Conservation (phyloP, 2,329 filamentous ascomycete genomes). For the Corniculantispora saksenae region DNA sequence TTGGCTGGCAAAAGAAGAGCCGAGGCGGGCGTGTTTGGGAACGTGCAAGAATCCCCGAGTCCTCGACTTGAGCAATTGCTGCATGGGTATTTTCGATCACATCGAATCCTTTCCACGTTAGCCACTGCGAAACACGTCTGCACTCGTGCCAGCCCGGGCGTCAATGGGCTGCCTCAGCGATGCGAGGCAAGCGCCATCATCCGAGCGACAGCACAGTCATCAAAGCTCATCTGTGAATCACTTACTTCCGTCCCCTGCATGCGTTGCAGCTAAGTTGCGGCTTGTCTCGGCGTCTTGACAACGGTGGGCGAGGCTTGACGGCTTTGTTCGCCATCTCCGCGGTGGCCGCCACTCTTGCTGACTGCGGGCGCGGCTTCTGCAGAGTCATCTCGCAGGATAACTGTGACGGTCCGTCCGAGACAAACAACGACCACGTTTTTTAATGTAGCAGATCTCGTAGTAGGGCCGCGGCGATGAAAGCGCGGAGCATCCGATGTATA, state of each 20-base stretch:
- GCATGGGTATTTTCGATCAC: constrained; percentile 29
- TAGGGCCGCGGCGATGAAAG: constrained; percentile 43
- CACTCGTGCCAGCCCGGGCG: too few species aligned
- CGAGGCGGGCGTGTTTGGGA: constrained; percentile 16
- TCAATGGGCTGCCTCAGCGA: too few species aligned
- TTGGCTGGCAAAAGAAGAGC: background rate
- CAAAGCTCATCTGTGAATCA: background rate
- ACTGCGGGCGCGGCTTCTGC: background rate
- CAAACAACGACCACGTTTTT: background rate
- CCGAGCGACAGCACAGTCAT: too few species aligned
- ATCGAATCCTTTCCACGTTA: constrained; percentile 24
- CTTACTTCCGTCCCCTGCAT: constrained; percentile 38
- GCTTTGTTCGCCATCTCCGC: background rate
- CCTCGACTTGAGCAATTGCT: constrained; percentile 24
- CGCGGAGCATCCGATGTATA: background rate
- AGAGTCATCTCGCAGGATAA: background rate
- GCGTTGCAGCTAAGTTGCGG: constrained; percentile 37
- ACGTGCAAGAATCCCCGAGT: constrained; percentile 25
- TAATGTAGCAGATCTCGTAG: background rate
- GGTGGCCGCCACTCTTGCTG: background rate
- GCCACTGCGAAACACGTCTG: background rate
- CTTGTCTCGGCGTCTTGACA: constrained; percentile 34
- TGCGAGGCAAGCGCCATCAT: too few species aligned
- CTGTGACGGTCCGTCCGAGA: background rate
- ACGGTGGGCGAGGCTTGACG: background rate